Evolutionary conservation across 108 stramenopile species (phyloP).

Genomic region (Mayamaea pseudoterrestris): DNA sequence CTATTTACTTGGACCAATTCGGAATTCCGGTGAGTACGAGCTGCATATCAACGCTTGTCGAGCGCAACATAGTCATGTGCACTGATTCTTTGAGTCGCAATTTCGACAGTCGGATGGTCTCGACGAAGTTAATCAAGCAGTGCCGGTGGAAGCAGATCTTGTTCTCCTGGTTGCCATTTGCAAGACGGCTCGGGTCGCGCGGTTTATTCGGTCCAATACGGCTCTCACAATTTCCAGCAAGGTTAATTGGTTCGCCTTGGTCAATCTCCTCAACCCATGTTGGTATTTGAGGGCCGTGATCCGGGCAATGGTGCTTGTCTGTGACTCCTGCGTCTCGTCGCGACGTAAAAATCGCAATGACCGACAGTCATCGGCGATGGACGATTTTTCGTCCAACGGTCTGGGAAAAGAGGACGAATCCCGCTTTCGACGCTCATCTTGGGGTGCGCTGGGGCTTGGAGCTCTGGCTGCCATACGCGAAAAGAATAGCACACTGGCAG

Average conservation of each 20-base stretch:
- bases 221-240: conserved; percentile 23
- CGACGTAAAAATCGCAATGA: too few species aligned
- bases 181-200: conserved; percentile 40
- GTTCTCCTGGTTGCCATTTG: conserved; percentile 30
- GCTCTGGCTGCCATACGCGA: conserved; percentile 12
- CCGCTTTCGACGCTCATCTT: conserved; percentile 4
- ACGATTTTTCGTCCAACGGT: too few species aligned
- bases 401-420: too few species aligned
- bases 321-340: too few species aligned
- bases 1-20: conserved; percentile 18
- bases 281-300: too few species aligned
- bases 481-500: neutral
- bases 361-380: too few species aligned
- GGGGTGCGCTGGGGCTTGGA: conserved; percentile 24
- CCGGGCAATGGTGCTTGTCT: too few species aligned
- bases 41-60: neutral
- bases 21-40: conserved; percentile 41
- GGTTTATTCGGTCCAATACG: conserved; percentile 49
- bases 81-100: neutral
- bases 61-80: neutral
- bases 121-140: conserved; percentile 2
- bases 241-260: conserved; percentile 23
- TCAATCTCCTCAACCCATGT: conserved; percentile 21
- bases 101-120: conserved; percentile 3
- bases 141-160: conserved; percentile 9